Evolutionary conservation across 169 alveolate genomes (phyloP).

Genomic region (Hammondia hammondi): DNA sequence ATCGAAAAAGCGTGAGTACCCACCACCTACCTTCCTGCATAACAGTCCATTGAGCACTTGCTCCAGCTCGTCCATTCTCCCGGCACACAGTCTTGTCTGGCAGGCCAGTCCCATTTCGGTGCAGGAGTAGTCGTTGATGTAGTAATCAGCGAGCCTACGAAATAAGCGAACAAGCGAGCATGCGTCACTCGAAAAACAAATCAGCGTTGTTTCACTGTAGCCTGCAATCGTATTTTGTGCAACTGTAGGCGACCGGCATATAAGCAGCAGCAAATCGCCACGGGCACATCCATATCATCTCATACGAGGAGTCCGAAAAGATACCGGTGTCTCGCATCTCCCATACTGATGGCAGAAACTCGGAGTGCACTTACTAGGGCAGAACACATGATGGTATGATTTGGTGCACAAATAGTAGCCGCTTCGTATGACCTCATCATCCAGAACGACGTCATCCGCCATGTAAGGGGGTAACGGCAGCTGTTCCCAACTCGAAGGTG

Average conservation of each 20-base stretch:
- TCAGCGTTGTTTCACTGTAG: too few species aligned
- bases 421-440: background rate
- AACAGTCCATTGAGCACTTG: conserved; percentile 1
- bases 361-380: background rate
- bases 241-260: too few species aligned
- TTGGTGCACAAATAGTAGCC: background rate
- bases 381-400: background rate
- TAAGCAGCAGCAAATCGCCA: too few species aligned
- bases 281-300: too few species aligned
- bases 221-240: too few species aligned
- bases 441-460: conserved; percentile 15
- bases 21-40: background rate
- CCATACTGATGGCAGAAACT: too few species aligned
- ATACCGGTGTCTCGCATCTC: too few species aligned
- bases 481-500: background rate
- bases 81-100: conserved; percentile 13
- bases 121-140: background rate
- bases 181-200: too few species aligned
- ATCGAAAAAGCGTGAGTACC: background rate
- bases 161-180: background rate
- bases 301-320: too few species aligned
- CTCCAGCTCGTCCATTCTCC: conserved; percentile 26
- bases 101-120: conserved; percentile 25
- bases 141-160: background rate
- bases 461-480: conserved; percentile 23